These are phyloP conservation scores for Aspergillus baeticus DNA, from an alignment of 495 filamentous ascomycete genomes.

Conservation along the genomic window DNA sequence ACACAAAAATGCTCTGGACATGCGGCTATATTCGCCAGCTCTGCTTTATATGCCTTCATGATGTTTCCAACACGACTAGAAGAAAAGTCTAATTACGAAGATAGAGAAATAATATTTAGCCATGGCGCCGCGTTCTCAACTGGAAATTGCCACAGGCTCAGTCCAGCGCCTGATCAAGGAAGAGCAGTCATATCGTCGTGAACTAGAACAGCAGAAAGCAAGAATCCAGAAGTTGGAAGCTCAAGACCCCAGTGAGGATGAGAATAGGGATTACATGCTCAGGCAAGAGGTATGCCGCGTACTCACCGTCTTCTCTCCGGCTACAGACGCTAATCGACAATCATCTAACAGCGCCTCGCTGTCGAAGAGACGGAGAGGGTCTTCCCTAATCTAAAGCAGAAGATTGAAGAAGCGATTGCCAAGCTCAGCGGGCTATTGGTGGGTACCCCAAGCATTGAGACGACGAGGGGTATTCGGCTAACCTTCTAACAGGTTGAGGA, in stretches of 20 bases:
- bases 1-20: background rate
- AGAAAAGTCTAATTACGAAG: background rate
- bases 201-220: constrained; percentile 68
- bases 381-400: constrained; percentile 63
- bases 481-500: constrained; percentile 36
- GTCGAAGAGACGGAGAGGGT: constrained; percentile 81
- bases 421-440: constrained; percentile 67
- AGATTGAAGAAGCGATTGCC: constrained; percentile 64
- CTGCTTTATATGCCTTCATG: background rate
- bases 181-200: constrained; percentile 83
- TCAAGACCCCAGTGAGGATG: constrained; percentile 51
- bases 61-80: background rate
- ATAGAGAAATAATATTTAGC: constrained; percentile 9
- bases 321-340: constrained; percentile 1
- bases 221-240: constrained; percentile 64
- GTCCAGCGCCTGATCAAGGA: constrained; percentile 87
- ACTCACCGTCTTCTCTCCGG: too few species aligned
- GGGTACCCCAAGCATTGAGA: constrained; percentile 30
- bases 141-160: constrained; percentile 70
- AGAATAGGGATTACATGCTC: constrained; percentile 67
- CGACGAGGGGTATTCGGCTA: background rate
- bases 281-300: constrained; percentile 71
- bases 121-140: constrained; percentile 72
- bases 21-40: background rate
- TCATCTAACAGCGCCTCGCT: constrained; percentile 60